Evolutionary conservation across 2,329 filamentous ascomycete genomes (phyloP), one percentile per base, ranked within the genome.

Genomic region (Metarhizium brunneum): DNA sequence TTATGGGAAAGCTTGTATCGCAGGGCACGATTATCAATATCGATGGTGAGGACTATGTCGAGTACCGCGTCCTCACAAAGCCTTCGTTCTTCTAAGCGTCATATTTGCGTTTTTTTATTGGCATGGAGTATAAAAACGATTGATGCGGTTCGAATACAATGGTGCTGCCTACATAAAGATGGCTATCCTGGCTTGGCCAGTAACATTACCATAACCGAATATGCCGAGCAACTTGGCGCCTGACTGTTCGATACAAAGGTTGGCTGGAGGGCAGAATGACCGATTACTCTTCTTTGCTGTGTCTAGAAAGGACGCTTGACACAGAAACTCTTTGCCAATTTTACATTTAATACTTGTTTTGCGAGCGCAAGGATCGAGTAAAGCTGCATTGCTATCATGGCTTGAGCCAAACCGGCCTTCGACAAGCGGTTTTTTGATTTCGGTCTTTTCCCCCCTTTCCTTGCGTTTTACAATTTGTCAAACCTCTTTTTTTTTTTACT

Each of bases 41-140:
- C 57, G 82, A 86, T 57, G 83, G 82, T 25, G 83, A 86, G 64
- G 83, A 86, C 59, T 86, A 83, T 58, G 82, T 86, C 38, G 83
- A 86, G 65, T 86, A 86, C 60, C 77, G 83, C 2, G 81, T 86
- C 1, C 74, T 86, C 30, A 84, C 80, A 1, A 85, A 84, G 68
- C 81, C 82, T 0, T 78, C 75, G 0, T 85, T 85, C 62, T 85
- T 83, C 59, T 83, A 66, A 64, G 55, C 6, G n/a, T n/a, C 10
- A 20, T 20, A 16, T 8, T 16, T 10, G 18, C 18, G 16, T 45
- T 45, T 4, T 43, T 20, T 20, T 1, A 45, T 45, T 16, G n/a
- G n/a, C 11, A 11, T 6, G 10, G 6, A 45, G n/a, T 45, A 20
- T 6, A 11, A 20, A 6, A 20, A 45, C 42, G 42, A 42, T 16